phyloP scores from a whole-genome alignment of 345 rosid species.

The Syzygium aromaticum region DNA sequence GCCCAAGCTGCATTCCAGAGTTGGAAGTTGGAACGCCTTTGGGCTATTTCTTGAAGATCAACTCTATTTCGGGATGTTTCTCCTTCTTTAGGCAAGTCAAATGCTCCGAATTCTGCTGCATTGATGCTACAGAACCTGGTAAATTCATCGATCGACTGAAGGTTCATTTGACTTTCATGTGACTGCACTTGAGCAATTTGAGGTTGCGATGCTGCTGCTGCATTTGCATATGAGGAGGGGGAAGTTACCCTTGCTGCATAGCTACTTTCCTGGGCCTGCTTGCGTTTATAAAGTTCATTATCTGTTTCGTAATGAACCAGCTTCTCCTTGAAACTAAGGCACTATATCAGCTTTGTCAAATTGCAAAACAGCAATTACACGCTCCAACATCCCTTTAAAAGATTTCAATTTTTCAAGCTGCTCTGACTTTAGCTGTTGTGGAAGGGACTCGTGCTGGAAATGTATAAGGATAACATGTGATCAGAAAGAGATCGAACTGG shows the following conservation, averaged over 20 bases:
- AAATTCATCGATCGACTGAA: constrained; percentile 54
- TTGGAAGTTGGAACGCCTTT: not conserved
- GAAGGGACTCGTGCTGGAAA: constrained; percentile 51
- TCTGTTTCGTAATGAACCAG: constrained; percentile 54
- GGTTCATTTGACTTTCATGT: constrained; percentile 63
- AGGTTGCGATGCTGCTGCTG: constrained; percentile 23
- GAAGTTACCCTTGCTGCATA: constrained; percentile 55
- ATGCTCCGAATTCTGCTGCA: constrained; percentile 48
- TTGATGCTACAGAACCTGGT: constrained; percentile 40
- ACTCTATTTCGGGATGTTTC: not conserved
- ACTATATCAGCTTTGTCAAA: constrained; percentile 40
- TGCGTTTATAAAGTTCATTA: constrained; percentile 34
- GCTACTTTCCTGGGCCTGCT: constrained; percentile 44
- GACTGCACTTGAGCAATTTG: constrained; percentile 49
- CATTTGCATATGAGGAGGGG: constrained; percentile 40
- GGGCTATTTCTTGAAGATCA: not conserved
- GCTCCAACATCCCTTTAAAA: constrained; percentile 56
- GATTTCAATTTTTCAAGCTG: constrained; percentile 59
- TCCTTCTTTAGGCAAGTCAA: no score
- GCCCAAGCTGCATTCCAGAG: not conserved
- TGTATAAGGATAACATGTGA: not conserved
- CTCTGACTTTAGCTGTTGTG: constrained; percentile 54
- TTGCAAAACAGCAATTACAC: constrained; percentile 36
- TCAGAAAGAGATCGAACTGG: not conserved
- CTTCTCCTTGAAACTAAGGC: constrained; percentile 52